Conservation (phyloP, 31 red algal genomes). For the Asparagopsis taxiformis region DNA sequence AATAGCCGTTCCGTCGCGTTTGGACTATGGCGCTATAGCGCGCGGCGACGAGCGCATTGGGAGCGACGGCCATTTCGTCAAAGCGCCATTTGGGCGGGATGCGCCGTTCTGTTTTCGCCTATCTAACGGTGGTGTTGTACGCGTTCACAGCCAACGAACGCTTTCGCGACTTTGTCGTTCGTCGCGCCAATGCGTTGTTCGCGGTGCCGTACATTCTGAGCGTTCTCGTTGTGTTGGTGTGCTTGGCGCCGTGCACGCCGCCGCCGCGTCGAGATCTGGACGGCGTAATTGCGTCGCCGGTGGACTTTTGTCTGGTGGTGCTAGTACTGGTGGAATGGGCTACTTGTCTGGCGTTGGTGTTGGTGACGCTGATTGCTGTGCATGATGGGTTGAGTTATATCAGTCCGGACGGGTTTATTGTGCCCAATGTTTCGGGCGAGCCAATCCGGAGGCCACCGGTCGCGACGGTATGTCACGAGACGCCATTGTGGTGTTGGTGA, state of each 20-base stretch:
- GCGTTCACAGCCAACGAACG: slow-evolving; percentile 23
- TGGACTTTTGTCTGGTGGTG: slow-evolving; percentile 43
- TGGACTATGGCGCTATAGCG: neutral
- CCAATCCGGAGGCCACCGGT: slow-evolving; percentile 6
- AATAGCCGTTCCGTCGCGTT: neutral
- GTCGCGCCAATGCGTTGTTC: slow-evolving; percentile 35
- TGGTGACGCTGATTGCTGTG: slow-evolving; percentile 61
- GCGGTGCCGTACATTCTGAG: slow-evolving; percentile 48
- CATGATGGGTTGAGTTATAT: slow-evolving; percentile 61
- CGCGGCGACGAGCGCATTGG: slow-evolving; percentile 9
- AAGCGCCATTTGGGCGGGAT: slow-evolving; percentile 35
- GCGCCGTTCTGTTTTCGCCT: slow-evolving; percentile 29
- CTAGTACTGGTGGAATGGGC: slow-evolving; percentile 60
- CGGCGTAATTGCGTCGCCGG: slow-evolving; percentile 52
- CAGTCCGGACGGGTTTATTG: slow-evolving; percentile 52
- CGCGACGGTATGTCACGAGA: slow-evolving; percentile 54
- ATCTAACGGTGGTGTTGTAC: slow-evolving; percentile 44
- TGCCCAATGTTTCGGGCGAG: slow-evolving; percentile 1
- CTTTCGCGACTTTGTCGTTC: slow-evolving; percentile 52
- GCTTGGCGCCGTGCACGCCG: slow-evolving; percentile 45
- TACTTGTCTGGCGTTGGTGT: slow-evolving; percentile 51
- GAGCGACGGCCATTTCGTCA: slow-evolving; percentile 57
- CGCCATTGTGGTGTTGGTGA: slow-evolving; percentile 34
- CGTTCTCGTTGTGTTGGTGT: slow-evolving; percentile 42
- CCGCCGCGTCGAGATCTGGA: slow-evolving; percentile 48